phyloP scores from a whole-genome alignment of 2,329 filamentous ascomycete genomes.

The Penicillium hordei region DNA sequence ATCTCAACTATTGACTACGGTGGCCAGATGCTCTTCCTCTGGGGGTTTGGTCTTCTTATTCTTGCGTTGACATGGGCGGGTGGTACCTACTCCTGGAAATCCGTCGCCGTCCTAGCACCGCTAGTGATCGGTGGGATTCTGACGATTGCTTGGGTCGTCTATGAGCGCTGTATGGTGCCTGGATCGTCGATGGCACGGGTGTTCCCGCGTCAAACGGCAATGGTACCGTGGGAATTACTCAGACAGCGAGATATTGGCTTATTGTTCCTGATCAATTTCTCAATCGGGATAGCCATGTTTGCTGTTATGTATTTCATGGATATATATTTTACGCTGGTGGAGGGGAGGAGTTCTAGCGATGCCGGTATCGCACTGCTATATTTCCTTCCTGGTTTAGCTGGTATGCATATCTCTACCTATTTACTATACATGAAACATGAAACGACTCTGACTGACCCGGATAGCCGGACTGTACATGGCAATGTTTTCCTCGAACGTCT shows the following conservation, averaged over 20 bases:
- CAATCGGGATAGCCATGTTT: neutral
- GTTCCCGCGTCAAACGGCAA: neutral
- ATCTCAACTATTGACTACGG: neutral
- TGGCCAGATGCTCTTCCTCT: neutral
- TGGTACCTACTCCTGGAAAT: neutral
- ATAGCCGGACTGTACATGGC: conserved; percentile 1
- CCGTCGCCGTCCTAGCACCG: neutral
- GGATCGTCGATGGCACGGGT: neutral
- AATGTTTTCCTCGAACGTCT: neutral
- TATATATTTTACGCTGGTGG: neutral
- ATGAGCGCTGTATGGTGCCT: neutral
- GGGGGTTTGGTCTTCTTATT: conserved; percentile 2
- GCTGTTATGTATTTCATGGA: conserved; percentile 1
- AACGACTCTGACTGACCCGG: neutral
- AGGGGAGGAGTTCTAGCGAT: neutral
- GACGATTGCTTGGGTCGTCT: neutral
- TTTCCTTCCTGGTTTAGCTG: conserved; percentile 1
- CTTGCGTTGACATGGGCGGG: neutral
- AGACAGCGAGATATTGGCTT: neutral
- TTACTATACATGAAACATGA: too few relatives aligned
- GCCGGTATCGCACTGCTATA: neutral
- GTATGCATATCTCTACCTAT: neutral
- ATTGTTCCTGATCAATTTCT: neutral
- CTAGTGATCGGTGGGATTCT: neutral
- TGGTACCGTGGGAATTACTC: neutral